Evolutionary conservation across 2,329 filamentous ascomycete genomes (phyloP).

Genomic region (Ophiocordyceps camponoti-saundersi): DNA sequence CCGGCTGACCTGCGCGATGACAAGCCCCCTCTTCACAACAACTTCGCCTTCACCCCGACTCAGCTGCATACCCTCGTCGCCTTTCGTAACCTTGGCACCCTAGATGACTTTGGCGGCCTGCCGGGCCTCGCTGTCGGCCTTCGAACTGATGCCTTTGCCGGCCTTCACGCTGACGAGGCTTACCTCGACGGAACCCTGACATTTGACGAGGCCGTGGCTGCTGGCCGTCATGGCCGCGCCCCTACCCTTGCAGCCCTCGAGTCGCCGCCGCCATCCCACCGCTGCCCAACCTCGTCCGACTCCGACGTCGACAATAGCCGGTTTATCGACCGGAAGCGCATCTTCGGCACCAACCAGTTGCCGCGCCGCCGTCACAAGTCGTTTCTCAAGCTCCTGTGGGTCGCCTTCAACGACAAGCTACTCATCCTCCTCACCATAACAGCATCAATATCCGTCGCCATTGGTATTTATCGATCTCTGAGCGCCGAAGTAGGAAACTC

Average conservation of each 20-base stretch:
- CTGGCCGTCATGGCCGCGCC: constrained; percentile 14
- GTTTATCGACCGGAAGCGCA: constrained; percentile 43
- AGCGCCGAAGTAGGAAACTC: constrained; percentile 30
- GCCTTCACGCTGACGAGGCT: constrained; percentile 33
- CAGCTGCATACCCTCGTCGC: constrained; percentile 36
- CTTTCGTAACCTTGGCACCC: constrained; percentile 28
- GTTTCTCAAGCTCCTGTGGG: constrained; percentile 52
- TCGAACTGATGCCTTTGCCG: constrained; percentile 26
- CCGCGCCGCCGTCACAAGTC: constrained; percentile 49
- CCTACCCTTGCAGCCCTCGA: constrained; percentile 7
- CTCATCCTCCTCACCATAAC: constrained; percentile 55
- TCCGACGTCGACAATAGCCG: constrained; percentile 9
- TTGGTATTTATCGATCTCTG: constrained; percentile 59
- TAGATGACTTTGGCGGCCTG: constrained; percentile 34
- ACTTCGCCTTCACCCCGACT: constrained; percentile 35
- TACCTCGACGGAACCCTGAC: constrained; percentile 24
- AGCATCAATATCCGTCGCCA: constrained; percentile 54
- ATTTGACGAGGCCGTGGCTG: constrained; percentile 30
- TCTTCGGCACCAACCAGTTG: constrained; percentile 46
- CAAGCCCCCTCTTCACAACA: constrained; percentile 16
- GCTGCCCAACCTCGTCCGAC: constrained; percentile 11
- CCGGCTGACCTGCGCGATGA: constrained; percentile 11
- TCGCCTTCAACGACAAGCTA: constrained; percentile 70
- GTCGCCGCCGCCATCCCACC: constrained; percentile 6
- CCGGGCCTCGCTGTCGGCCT: constrained; percentile 33